phyloP scores from a whole-genome alignment of 139 green algal genomes.

The Chlamydomonas schloesseri region DNA sequence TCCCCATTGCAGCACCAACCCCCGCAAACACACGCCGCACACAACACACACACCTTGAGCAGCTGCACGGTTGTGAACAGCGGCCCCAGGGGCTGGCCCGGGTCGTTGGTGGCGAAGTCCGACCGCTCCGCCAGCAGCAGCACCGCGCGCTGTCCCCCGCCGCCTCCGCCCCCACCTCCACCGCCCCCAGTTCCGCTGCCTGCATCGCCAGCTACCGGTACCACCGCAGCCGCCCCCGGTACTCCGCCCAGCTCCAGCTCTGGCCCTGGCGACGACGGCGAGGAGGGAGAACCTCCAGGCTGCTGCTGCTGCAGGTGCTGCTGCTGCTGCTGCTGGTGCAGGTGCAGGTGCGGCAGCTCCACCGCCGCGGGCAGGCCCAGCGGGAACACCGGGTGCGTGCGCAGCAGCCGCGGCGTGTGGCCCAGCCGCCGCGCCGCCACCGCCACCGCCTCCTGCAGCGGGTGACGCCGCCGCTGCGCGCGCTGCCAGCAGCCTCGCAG shows the following conservation, averaged over 20 bases:
- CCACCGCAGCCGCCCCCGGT: too few relatives aligned
- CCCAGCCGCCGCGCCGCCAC: slow-evolving; percentile 18
- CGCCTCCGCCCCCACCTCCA: too few relatives aligned
- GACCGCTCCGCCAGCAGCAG: slow-evolving; percentile 35
- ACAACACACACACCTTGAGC: slow-evolving; percentile 6
- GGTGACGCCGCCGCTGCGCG: slow-evolving; percentile 33
- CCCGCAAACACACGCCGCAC: too few relatives aligned
- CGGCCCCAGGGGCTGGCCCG: slow-evolving; percentile 41
- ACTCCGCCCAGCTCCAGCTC: too few relatives aligned
- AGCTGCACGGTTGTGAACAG: slow-evolving; percentile 39
- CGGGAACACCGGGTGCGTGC: background rate
- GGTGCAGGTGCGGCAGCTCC: slow-evolving; percentile 15
- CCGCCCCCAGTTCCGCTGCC: too few relatives aligned
- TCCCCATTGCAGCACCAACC: too few relatives aligned
- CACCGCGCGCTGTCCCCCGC: slow-evolving; percentile 1
- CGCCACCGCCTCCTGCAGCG: slow-evolving; percentile 27
- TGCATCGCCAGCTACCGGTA: too few relatives aligned
- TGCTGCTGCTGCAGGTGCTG: too few relatives aligned
- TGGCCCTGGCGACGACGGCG: too few relatives aligned
- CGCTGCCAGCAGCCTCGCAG: background rate
- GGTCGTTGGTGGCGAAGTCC: slow-evolving; percentile 17
- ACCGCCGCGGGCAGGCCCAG: slow-evolving; percentile 15
- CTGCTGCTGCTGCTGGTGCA: too few relatives aligned
- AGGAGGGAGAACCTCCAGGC: too few relatives aligned
- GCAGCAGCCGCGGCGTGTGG: slow-evolving; percentile 10